These are phyloP conservation scores for Pseudogymnoascus sp. DNA, from an alignment of 2,329 filamentous ascomycete genomes.

Conservation along the genomic window DNA sequence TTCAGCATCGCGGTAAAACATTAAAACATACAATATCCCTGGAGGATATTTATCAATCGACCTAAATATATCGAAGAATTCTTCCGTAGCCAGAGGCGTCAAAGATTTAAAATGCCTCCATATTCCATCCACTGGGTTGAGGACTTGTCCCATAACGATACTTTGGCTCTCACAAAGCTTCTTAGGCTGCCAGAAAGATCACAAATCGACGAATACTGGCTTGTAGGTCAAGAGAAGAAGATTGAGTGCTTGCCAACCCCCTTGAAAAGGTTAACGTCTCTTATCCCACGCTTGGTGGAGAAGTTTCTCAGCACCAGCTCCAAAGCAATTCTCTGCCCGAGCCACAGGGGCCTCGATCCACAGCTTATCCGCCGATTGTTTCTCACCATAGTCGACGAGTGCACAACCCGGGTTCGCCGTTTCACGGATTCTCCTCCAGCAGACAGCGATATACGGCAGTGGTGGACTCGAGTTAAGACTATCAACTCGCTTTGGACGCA, in stretches of 20 bases:
- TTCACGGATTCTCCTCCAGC: slow-evolving; percentile 17
- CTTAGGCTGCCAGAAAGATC: neutral
- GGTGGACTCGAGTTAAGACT: slow-evolving; percentile 15
- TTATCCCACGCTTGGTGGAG: slow-evolving; percentile 15
- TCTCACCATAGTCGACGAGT: slow-evolving; percentile 35
- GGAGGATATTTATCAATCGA: neutral
- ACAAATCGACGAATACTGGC: neutral
- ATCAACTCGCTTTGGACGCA: slow-evolving; percentile 31
- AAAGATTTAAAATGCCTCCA: neutral
- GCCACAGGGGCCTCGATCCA: slow-evolving; percentile 35
- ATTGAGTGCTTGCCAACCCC: slow-evolving; percentile 14
- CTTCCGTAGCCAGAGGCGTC: neutral
- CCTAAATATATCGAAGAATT: neutral
- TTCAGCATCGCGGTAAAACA: neutral
- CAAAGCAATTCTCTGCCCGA: slow-evolving; percentile 32
- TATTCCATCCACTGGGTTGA: neutral
- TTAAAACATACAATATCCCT: neutral
- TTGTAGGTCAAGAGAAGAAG: neutral
- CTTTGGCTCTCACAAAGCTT: neutral
- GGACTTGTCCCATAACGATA: slow-evolving; percentile 2
- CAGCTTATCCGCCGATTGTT: slow-evolving; percentile 38
- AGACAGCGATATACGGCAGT: neutral
- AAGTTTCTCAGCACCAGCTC: slow-evolving; percentile 7
- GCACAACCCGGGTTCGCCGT: slow-evolving; percentile 28
- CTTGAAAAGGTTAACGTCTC: slow-evolving; percentile 14